Evolutionary conservation across 306 rosid species (phyloP).

Genomic region (Cicer yamashitae): DNA sequence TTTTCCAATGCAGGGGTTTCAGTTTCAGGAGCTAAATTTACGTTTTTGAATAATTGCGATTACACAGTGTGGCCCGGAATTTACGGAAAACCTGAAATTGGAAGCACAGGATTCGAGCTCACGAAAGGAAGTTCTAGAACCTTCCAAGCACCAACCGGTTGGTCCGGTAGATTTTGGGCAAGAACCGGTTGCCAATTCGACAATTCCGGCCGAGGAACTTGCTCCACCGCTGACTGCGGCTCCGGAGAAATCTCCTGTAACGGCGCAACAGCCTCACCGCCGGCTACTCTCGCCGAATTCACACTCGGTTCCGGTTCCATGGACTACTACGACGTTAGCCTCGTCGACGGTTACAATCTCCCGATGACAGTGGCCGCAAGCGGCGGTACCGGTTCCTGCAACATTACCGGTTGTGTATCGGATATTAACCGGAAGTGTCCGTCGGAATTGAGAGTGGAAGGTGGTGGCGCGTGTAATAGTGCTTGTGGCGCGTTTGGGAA

Average conservation of each 20-base stretch:
- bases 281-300: conserved; percentile 92
- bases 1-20: conserved; percentile 48
- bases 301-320: conserved; percentile 76
- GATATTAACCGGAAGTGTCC: conserved; percentile 79
- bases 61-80: conserved; percentile 95
- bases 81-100: conserved; percentile 71
- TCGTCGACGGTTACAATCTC: conserved; percentile 88
- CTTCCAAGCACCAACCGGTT: conserved; percentile 80
- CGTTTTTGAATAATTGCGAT: conserved; percentile 75
- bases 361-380: conserved; percentile 73
- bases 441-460: conserved; percentile 56
- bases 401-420: conserved; percentile 69
- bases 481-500: conserved; percentile 86
- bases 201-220: conserved; percentile 56
- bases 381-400: conserved; percentile 71
- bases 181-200: conserved; percentile 75
- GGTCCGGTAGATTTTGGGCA: conserved; percentile 98
- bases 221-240: conserved; percentile 85
- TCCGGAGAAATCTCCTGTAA: conserved; percentile 71
- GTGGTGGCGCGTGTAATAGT: conserved; percentile 82
- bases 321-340: conserved; percentile 93
- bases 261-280: conserved; percentile 81
- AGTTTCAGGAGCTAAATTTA: conserved; percentile 76
- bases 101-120: conserved; percentile 80
- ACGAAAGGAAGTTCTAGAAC: conserved; percentile 51